phyloP scores from a whole-genome alignment of 345 rosid genomes.

The Euclidium syriacum region DNA sequence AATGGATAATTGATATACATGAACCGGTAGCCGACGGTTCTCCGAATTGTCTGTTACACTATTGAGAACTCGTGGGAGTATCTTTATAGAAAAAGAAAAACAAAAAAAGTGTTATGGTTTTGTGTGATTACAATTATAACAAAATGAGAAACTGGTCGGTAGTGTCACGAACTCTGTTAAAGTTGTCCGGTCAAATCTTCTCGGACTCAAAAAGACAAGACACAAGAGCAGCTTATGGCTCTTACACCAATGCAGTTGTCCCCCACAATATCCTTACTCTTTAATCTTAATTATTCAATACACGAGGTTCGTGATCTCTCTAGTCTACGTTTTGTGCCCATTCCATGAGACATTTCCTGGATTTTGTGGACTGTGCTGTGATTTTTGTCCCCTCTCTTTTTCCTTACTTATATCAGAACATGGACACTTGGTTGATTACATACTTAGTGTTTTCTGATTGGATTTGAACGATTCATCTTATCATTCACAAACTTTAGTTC shows the following conservation, averaged over 20 bases:
- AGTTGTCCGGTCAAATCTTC: slow-evolving; percentile 26
- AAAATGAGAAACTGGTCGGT: slow-evolving; percentile 24
- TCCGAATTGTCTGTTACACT: neutral
- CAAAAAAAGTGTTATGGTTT: neutral
- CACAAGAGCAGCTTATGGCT: slow-evolving; percentile 19
- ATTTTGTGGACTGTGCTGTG: slow-evolving; percentile 2
- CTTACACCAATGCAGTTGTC: slow-evolving; percentile 24
- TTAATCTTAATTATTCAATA: neutral
- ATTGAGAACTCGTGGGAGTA: slow-evolving; percentile 20
- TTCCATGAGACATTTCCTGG: slow-evolving; percentile 21
- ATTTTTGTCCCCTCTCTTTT: slow-evolving; percentile 12
- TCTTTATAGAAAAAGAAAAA: slow-evolving; percentile 21
- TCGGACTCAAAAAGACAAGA: slow-evolving; percentile 20
- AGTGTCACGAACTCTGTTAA: slow-evolving; percentile 20
- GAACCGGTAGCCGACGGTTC: neutral
- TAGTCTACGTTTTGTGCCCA: slow-evolving; percentile 22
- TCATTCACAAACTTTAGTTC: neutral
- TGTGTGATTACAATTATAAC: slow-evolving; percentile 13
- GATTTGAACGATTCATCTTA: slow-evolving; percentile 10
- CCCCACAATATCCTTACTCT: neutral
- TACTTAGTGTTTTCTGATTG: neutral
- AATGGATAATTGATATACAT: neutral
- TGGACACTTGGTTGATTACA: neutral
- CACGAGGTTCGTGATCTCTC: neutral
- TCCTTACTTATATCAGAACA: slow-evolving; percentile 20